These are phyloP conservation scores for Apophysomyces trapeziformis DNA, from an alignment of 371 early-diverging fungal genomes.

Conservation along the genomic window DNA sequence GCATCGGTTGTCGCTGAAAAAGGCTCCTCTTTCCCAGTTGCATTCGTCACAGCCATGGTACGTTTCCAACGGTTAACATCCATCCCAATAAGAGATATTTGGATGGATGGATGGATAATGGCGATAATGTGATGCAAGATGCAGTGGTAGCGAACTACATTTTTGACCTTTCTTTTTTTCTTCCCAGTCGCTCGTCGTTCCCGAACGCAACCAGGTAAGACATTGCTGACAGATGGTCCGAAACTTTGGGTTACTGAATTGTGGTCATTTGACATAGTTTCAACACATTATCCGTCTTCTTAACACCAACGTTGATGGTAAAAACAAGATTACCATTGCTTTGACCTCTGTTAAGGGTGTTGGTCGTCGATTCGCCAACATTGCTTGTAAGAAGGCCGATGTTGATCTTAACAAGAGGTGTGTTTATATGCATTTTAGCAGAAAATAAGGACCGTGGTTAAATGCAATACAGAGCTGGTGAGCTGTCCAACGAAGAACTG, in stretches of 20 bases:
- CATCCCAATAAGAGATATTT: neutral
- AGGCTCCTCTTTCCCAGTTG: conserved; percentile 2
- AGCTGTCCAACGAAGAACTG: conserved; percentile 90
- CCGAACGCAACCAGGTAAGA: conserved; percentile 70
- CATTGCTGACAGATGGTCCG: neutral
- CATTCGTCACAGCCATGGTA: conserved; percentile 3
- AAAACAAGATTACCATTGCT: conserved; percentile 92
- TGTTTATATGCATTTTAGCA: neutral
- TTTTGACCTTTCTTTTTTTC: conserved; percentile 9
- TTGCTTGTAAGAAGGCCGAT: conserved; percentile 97
- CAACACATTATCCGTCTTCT: conserved; percentile 99
- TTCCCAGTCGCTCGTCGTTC: conserved; percentile 83
- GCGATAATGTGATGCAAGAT: conserved; percentile 3
- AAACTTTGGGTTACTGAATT: neutral
- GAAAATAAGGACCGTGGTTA: neutral
- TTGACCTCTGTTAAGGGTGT: conserved; percentile 97
- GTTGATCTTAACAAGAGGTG: conserved; percentile 91
- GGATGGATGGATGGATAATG: conserved; percentile 24
- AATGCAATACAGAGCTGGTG: conserved; percentile 85
- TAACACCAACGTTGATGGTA: conserved; percentile 99
- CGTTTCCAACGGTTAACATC: neutral
- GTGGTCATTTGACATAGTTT: conserved; percentile 48
- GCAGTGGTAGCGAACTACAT: conserved; percentile 1
- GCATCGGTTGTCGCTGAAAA: neutral
- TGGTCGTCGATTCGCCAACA: conserved; percentile 96